A percentile compares a stretch with the other conserved stretches of the same genome.
These are phyloP conservation scores for Thraustochytrium sp. DNA, from an alignment of 352 stramenopile species.

Conservation along the genomic window DNA sequence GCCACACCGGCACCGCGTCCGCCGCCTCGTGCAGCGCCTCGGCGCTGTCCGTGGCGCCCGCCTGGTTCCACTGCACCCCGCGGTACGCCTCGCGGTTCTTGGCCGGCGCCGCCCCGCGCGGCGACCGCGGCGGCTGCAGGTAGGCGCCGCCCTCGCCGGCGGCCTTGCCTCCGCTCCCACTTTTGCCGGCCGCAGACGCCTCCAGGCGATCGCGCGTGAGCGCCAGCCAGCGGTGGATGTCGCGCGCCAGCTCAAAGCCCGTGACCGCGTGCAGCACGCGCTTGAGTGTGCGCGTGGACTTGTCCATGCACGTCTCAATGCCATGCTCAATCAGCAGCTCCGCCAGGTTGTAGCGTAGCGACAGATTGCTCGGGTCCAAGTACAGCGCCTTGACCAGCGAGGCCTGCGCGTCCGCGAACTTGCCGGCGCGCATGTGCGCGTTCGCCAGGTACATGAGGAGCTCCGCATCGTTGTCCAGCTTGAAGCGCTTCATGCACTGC, in stretches of 20 bases:
- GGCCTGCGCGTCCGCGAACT: background rate
- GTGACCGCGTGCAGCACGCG: background rate
- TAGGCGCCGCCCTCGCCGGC: background rate
- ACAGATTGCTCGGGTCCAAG: background rate
- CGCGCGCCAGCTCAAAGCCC: background rate
- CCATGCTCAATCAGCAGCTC: slow-evolving; percentile 20
- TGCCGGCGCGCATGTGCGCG: slow-evolving; percentile 7
- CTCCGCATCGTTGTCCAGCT: background rate
- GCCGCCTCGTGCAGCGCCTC: background rate
- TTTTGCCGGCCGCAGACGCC: background rate
- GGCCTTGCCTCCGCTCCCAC: background rate
- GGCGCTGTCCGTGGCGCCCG: background rate
- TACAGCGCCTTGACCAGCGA: background rate
- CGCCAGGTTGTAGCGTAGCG: slow-evolving; percentile 20
- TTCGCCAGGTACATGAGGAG: slow-evolving; percentile 31
- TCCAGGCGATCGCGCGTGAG: background rate
- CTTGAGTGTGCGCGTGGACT: background rate
- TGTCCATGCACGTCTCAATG: slow-evolving; percentile 3
- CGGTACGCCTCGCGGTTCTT: slow-evolving; percentile 30
- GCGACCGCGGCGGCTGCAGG: background rate
- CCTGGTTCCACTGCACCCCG: background rate
- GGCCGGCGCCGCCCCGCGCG: background rate
- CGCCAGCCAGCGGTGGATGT: slow-evolving; percentile 8
- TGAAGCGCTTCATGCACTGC: slow-evolving; percentile 43
- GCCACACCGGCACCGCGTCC: background rate